Evolutionary conservation across 805 yeast genomes (phyloP).

Genomic region (Pichia deserticola): DNA sequence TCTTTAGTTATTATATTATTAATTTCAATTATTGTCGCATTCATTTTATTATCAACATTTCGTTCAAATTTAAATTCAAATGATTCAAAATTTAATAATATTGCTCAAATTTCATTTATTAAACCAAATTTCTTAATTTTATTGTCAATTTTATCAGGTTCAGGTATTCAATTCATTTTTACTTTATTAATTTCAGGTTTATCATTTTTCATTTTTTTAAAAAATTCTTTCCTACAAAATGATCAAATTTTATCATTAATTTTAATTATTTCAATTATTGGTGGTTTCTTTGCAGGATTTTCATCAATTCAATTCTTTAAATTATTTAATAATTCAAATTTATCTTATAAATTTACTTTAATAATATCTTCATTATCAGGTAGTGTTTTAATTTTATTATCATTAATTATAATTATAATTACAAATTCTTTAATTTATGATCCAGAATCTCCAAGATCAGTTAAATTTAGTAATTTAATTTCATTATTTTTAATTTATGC

Average conservation of each 20-base stretch:
- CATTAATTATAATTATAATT: constrained; percentile 43
- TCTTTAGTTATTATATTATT: constrained; percentile 58
- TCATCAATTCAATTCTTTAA: constrained; percentile 58
- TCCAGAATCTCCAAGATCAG: constrained; percentile 62
- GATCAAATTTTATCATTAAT: constrained; percentile 59
- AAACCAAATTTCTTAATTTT: constrained; percentile 42
- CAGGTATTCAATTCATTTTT: constrained; percentile 68
- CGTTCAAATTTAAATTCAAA: constrained; percentile 35
- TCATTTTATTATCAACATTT: constrained; percentile 51
- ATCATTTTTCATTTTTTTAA: constrained; percentile 34
- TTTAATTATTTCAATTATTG: constrained; percentile 50
- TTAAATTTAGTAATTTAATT: constrained; percentile 72
- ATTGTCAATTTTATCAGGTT: constrained; percentile 53
- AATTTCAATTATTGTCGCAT: constrained; percentile 56
- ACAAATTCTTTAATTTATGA: constrained; percentile 71
- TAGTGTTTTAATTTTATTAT: constrained; percentile 38
- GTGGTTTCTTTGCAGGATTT: constrained; percentile 72
- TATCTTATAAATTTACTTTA: constrained; percentile 27
- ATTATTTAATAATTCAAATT: constrained; percentile 37
- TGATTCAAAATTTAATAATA: not conserved
- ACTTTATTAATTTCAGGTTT: constrained; percentile 55
- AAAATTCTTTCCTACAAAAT: constrained; percentile 42
- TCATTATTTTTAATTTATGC: constrained; percentile 53
- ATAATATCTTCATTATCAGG: constrained; percentile 39
- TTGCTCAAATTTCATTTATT: constrained; percentile 28